phyloP scores from a whole-genome alignment of 306 rosid species.

The Pueraria montana region DNA sequence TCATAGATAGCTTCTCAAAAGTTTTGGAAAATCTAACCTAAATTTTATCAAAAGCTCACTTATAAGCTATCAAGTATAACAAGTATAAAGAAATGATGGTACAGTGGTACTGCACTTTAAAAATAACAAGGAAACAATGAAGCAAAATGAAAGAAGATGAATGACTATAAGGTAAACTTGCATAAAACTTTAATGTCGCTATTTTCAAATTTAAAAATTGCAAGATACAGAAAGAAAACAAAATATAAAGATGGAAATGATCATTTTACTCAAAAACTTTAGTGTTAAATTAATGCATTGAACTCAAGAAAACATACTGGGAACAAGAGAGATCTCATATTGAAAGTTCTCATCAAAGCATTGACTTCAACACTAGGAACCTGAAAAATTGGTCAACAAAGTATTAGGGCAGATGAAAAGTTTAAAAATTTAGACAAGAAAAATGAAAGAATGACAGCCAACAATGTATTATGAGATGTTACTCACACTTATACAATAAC shows the following conservation, averaged over 20 bases:
- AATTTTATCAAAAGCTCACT: background rate
- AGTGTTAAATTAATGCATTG: conserved; percentile 9
- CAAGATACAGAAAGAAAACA: conserved; percentile 20
- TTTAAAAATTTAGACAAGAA: background rate
- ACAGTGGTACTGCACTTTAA: conserved; percentile 4
- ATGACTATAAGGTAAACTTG: conserved; percentile 15
- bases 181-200: conserved; percentile 18
- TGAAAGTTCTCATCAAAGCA: conserved; percentile 92
- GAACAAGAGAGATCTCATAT: conserved; percentile 83
- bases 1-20: conserved; percentile 26
- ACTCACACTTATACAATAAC: background rate
- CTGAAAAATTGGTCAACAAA: conserved; percentile 61
- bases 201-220: conserved; percentile 25
- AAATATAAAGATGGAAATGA: conserved; percentile 16
- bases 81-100: conserved; percentile 36
- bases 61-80: conserved; percentile 12
- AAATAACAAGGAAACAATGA: conserved; percentile 21
- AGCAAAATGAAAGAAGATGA: conserved; percentile 12
- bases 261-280: conserved; percentile 25
- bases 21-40: conserved; percentile 10
- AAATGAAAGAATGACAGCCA: background rate
- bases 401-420: conserved; percentile 43
- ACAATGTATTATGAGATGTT: background rate
- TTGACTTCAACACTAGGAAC: conserved; percentile 94
- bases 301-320: conserved; percentile 70